These are phyloP conservation scores for Apophysomyces ossiformis DNA, from an alignment of 371 early-diverging fungal genomes.

Conservation along the genomic window DNA sequence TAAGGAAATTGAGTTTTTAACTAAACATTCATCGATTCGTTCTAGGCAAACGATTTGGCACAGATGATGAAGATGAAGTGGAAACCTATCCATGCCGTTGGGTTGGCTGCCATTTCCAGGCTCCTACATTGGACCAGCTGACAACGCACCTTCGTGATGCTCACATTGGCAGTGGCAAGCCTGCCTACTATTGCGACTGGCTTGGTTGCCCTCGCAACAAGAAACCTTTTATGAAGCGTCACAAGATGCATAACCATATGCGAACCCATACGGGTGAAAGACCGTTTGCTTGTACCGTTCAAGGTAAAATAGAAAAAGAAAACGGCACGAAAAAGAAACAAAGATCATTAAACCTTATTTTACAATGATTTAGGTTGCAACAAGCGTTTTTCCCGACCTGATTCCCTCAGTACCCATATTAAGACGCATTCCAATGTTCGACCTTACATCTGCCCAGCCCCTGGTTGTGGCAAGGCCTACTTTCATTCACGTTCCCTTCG, in stretches of 20 bases:
- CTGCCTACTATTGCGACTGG: conserved; percentile 79
- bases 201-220: conserved; percentile 64
- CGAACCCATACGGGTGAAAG: conserved; percentile 82
- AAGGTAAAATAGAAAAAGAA: conserved; percentile 15
- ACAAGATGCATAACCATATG: conserved; percentile 83
- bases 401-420: conserved; percentile 82
- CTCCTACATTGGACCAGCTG: conserved; percentile 54
- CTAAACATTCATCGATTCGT: conserved; percentile 3
- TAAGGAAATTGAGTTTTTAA: background rate
- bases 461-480: conserved; percentile 75
- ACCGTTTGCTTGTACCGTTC: conserved; percentile 51
- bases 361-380: conserved; percentile 48
- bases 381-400: conserved; percentile 82
- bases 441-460: conserved; percentile 67
- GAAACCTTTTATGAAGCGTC: conserved; percentile 81
- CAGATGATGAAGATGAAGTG: conserved; percentile 24
- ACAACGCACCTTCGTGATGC: conserved; percentile 64
- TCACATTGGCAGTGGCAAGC: conserved; percentile 71
- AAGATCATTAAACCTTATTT: conserved; percentile 3
- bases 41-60: conserved; percentile 7
- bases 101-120: conserved; percentile 56
- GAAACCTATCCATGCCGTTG: conserved; percentile 57
- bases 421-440: conserved; percentile 83
- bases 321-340: background rate
- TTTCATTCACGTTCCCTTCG: conserved; percentile 81